Evolutionary conservation across 495 filamentous ascomycete genomes (phyloP).

Genomic region (Lepraria neglecta): DNA sequence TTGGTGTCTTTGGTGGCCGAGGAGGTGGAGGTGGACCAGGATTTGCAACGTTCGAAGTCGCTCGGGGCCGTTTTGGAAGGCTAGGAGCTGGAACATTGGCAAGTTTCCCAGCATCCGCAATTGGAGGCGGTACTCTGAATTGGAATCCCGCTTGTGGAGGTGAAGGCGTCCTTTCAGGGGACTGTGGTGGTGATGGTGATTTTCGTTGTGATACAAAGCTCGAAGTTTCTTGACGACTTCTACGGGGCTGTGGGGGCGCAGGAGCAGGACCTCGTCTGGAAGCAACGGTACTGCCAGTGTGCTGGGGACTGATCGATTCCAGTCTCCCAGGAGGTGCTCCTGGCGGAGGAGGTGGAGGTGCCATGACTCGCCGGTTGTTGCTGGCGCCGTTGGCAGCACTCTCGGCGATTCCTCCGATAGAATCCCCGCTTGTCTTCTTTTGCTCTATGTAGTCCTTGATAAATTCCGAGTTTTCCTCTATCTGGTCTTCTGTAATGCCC

Average conservation of each 20-base stretch:
- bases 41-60: slow-evolving; percentile 50
- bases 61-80: slow-evolving; percentile 49
- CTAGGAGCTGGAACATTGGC: slow-evolving; percentile 50
- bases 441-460: slow-evolving; percentile 87
- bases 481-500: slow-evolving; percentile 89
- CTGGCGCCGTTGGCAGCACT: slow-evolving; percentile 23
- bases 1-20: slow-evolving; percentile 76
- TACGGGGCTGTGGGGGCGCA: slow-evolving; percentile 76
- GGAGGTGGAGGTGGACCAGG: slow-evolving; percentile 79
- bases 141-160: slow-evolving; percentile 41
- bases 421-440: slow-evolving; percentile 54
- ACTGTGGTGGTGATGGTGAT: slow-evolving; percentile 45
- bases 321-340: slow-evolving; percentile 42
- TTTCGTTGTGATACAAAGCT: slow-evolving; percentile 44
- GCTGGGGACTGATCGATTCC: slow-evolving; percentile 58
- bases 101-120: slow-evolving; percentile 80
- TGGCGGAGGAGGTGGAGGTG: slow-evolving; percentile 53
- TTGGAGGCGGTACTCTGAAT: slow-evolving; percentile 77
- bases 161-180: slow-evolving; percentile 37
- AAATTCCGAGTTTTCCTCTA: slow-evolving; percentile 87
- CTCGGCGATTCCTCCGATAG: slow-evolving; percentile 25
- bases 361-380: slow-evolving; percentile 44
- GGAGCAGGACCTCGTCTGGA: slow-evolving; percentile 68
- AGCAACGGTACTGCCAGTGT: slow-evolving; percentile 55
- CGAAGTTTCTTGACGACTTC: slow-evolving; percentile 46